A percentile compares a stretch with the other conserved stretches of the same genome.
These are phyloP conservation scores for Stephanocyclus meneghinianus DNA, from an alignment of 352 stramenopile species.

Conservation along the genomic window DNA sequence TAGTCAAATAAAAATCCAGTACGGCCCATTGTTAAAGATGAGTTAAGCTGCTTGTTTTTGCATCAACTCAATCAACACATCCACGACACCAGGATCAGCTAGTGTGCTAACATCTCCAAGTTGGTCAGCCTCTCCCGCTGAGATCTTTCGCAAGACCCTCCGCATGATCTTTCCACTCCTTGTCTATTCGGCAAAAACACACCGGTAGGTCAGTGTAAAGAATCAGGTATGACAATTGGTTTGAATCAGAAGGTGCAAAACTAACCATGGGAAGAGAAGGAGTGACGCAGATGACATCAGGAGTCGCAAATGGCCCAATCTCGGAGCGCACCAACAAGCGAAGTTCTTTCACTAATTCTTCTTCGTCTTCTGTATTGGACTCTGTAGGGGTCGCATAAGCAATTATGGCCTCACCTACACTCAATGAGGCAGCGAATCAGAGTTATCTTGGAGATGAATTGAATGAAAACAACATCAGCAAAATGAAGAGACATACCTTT, in stretches of 20 bases:
- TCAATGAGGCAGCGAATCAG: not conserved
- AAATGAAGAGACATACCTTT: slow-evolving; percentile 85
- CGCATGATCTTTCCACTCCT: slow-evolving; percentile 96
- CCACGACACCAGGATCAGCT: slow-evolving; percentile 90
- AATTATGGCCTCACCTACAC: slow-evolving; percentile 68
- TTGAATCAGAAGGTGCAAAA: not conserved
- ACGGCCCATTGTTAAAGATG: too few species aligned
- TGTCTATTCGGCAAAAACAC: slow-evolving; percentile 66
- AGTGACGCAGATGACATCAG: slow-evolving; percentile 50
- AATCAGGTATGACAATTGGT: not conserved
- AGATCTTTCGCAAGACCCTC: slow-evolving; percentile 94
- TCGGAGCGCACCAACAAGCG: slow-evolving; percentile 35
- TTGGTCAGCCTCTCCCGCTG: slow-evolving; percentile 88
- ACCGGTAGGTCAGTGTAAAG: not conserved
- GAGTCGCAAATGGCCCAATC: slow-evolving; percentile 52
- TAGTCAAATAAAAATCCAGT: too few species aligned
- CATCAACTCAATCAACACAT: slow-evolving; percentile 85
- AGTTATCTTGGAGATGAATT: not conserved
- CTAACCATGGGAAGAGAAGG: slow-evolving; percentile 83
- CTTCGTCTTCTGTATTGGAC: slow-evolving; percentile 68
- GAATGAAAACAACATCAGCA: not conserved
- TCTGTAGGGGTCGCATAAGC: slow-evolving; percentile 78
- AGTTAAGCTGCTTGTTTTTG: slow-evolving; percentile 5
- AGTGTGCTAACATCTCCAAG: slow-evolving; percentile 94
- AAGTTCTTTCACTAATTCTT: slow-evolving; percentile 56